Percentiles rank a stretch among this genome's conserved stretches.
Evolutionary conservation across 257 asterid species (phyloP).

Genomic region (Coffea canephora): DNA sequence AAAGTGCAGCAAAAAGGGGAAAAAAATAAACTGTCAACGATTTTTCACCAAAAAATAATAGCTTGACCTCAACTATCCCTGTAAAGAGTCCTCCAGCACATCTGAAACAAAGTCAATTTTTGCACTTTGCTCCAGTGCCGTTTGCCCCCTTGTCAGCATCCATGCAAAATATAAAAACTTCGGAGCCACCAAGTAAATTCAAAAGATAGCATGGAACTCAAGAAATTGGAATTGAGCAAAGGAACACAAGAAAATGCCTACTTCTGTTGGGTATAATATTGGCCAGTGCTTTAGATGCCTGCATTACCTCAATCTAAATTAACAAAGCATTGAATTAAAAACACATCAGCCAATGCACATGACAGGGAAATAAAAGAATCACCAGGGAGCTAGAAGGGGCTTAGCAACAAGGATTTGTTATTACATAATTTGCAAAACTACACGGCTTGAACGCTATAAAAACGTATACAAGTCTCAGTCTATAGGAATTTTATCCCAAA

Average conservation of each 20-base stretch:
- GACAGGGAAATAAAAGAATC: not conserved
- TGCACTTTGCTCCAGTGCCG: conserved; percentile 3
- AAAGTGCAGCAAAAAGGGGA: conserved; percentile 23
- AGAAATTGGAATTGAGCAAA: not conserved
- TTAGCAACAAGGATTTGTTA: not conserved
- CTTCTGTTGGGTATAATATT: not conserved
- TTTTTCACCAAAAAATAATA: conserved; percentile 7
- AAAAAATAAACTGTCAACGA: conserved; percentile 15
- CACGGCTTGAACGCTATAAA: not conserved
- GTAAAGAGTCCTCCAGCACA: conserved; percentile 9
- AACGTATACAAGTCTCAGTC: not conserved
- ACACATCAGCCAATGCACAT: not conserved
- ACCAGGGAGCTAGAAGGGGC: not conserved
- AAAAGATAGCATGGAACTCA: not conserved
- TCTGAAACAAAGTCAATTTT: not conserved
- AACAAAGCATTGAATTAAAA: not conserved
- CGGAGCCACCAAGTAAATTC: not conserved
- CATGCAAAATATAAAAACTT: not conserved
- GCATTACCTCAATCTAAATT: not conserved
- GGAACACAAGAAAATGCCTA: not conserved
- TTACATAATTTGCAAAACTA: not conserved
- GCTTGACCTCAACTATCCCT: conserved; percentile 3
- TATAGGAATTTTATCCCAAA: not conserved
- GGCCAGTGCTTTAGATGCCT: not conserved
- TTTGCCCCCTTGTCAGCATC: not conserved